Conservation (phyloP, 148 eudicot genomes). For the Dysphania ambrosioides region DNA sequence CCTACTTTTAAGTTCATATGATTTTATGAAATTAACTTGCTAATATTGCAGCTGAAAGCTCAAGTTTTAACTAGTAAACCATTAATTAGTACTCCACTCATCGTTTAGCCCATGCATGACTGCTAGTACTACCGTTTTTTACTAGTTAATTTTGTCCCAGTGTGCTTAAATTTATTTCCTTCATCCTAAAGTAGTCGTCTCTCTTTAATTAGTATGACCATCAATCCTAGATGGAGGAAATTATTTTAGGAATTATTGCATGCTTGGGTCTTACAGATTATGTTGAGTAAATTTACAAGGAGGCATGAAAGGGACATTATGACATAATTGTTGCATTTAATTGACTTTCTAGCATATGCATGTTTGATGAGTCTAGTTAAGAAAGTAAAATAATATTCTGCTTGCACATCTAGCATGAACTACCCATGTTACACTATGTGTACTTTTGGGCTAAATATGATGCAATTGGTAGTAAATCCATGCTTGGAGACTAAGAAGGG, state of each 20-base stretch:
- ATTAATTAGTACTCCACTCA: neutral
- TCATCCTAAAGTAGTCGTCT: neutral
- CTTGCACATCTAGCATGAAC: neutral
- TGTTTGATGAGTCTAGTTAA: neutral
- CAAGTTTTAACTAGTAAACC: neutral
- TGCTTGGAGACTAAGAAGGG: too few species aligned
- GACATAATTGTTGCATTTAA: neutral
- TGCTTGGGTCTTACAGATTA: neutral
- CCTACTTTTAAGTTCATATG: too few species aligned
- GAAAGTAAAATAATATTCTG: neutral
- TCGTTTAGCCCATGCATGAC: too few species aligned
- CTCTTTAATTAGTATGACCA: neutral
- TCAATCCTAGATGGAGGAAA: neutral
- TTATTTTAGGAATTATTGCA: neutral
- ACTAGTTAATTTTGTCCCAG: neutral
- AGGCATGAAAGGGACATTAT: neutral
- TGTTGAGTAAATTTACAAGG: neutral
- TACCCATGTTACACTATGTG: neutral
- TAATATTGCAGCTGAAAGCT: neutral
- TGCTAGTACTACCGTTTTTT: neutral
- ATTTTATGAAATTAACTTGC: too few species aligned
- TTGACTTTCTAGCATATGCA: neutral
- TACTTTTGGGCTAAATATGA: neutral
- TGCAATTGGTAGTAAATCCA: neutral
- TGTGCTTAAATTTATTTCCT: neutral